Base-by-base conservation (phyloP, 2,329 filamentous ascomycete species). In the Nigrospora osmanthi region DNA sequence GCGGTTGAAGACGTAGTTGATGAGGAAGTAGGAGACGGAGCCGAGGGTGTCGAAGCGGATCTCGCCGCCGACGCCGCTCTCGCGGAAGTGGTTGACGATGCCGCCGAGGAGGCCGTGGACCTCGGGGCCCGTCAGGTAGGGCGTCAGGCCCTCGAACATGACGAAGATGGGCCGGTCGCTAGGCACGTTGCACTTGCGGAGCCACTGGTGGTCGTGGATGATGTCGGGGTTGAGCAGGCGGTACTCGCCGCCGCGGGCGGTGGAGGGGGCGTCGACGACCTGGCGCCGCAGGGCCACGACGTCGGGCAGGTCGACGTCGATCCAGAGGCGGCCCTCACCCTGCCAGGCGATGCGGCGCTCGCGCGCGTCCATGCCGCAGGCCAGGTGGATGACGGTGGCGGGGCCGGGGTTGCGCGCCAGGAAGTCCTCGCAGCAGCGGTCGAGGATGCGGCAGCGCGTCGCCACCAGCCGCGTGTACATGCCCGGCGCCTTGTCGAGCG, bases 371-470 rank as follows among this genome's bases (percentile, higher is more conserved):
- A 44, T 36, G 13, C 42, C 42, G 15, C 42, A 44, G 42, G 42
- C 42, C 15, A 44, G 35, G 31, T 44, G 42, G 15, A 44, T n/a
- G 19, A 44, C 42, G 35, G 35, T 44, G 17, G 42, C 42, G 4
- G 37, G 37, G 28, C 42, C 35, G 10, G 42, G 42, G 35, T 44
- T 33, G 9, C 16, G 15, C 35, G 17, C 42, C 28, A 44, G n/a
- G 12, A 44, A 44, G 33, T 17, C 16, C 4, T 33, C 40, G 14
- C 32, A 17, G 32, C 33, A 42, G 4, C 17, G 13, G 33, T 42
- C 40, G 13, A 42, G 33, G 6, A 35, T 17, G 13, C 33, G 40
- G 19, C 16, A 17, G 13, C 40, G 40, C 5, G 19, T 42, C 12
- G 35, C 32, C 5, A 42, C 32, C 15, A 34, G 32, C 17, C 32